Conservation (phyloP, 805 yeast species). For the Candida vaughaniae region DNA sequence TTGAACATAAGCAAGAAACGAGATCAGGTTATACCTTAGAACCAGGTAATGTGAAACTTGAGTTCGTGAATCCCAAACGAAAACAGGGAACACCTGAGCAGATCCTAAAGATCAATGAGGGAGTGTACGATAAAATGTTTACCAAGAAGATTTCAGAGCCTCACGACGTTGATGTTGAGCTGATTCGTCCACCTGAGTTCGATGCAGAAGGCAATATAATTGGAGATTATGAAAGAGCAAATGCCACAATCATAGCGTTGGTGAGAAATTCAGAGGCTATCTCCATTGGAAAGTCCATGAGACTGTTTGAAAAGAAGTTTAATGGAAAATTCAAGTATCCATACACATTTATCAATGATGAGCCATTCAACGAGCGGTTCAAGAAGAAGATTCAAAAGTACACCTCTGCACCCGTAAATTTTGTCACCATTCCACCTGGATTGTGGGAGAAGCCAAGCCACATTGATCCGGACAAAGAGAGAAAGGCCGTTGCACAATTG, state of each 20-base stretch:
- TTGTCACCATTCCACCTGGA: conserved; percentile 40
- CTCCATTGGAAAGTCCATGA: conserved; percentile 51
- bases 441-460: conserved; percentile 60
- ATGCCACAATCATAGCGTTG: conserved; percentile 71
- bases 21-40: conserved; percentile 8
- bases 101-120: conserved; percentile 37
- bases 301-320: conserved; percentile 61
- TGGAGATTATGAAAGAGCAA: conserved; percentile 45
- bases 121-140: conserved; percentile 37
- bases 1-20: background rate
- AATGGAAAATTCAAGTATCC: conserved; percentile 75
- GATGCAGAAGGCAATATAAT: conserved; percentile 25
- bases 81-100: conserved; percentile 29
- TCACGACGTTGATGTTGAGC: conserved; percentile 31
- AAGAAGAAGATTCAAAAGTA: conserved; percentile 39
- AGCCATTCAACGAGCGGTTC: conserved; percentile 59
- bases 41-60: conserved; percentile 32
- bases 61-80: conserved; percentile 26
- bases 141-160: conserved; percentile 47
- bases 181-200: conserved; percentile 22
- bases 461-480: conserved; percentile 49
- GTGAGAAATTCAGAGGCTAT: conserved; percentile 66
- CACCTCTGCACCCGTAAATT: conserved; percentile 31
- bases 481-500: conserved; percentile 39
- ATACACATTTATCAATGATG: conserved; percentile 76